Conservation (phyloP, 768 basidiomycete genomes). For the Hemileccinum impolitum region DNA sequence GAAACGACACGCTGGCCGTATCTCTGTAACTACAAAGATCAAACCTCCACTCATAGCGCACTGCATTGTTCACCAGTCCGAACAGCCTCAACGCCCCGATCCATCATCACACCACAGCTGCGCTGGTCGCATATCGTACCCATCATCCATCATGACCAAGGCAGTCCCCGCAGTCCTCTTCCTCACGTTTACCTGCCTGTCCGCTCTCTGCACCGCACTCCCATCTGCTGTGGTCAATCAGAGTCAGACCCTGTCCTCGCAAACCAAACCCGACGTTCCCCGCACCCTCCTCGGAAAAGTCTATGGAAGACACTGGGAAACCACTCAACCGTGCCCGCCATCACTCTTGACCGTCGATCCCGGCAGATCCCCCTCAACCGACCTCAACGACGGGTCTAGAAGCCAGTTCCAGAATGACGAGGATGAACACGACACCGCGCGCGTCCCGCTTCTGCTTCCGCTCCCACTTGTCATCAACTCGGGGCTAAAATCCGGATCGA, state of each 20-base stretch:
- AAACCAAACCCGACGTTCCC: slow-evolving; percentile 3
- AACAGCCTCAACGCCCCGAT: neutral
- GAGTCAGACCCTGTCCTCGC: neutral
- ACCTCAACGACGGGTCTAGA: neutral
- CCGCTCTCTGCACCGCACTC: slow-evolving; percentile 6
- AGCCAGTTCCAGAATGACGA: neutral
- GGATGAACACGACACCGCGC: neutral
- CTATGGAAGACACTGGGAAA: slow-evolving; percentile 3
- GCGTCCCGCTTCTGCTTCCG: neutral
- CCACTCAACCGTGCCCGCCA: neutral
- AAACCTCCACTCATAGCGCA: neutral
- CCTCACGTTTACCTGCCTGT: slow-evolving; percentile 12
- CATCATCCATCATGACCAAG: slow-evolving; percentile 3
- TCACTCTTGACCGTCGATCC: neutral
- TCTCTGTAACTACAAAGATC: neutral
- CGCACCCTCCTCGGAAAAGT: slow-evolving; percentile 14
- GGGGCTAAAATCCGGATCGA: neutral
- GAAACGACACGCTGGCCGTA: slow-evolving; percentile 16
- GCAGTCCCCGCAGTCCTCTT: neutral
- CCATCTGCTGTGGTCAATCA: neutral
- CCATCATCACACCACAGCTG: too few species aligned
- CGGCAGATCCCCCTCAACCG: neutral
- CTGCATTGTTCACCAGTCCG: neutral
- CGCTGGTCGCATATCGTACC: too few species aligned
- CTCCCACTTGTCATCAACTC: slow-evolving; percentile 6